Conservation (phyloP, 1,139 yeast genomes). For the Meyerozyma sp. region DNA sequence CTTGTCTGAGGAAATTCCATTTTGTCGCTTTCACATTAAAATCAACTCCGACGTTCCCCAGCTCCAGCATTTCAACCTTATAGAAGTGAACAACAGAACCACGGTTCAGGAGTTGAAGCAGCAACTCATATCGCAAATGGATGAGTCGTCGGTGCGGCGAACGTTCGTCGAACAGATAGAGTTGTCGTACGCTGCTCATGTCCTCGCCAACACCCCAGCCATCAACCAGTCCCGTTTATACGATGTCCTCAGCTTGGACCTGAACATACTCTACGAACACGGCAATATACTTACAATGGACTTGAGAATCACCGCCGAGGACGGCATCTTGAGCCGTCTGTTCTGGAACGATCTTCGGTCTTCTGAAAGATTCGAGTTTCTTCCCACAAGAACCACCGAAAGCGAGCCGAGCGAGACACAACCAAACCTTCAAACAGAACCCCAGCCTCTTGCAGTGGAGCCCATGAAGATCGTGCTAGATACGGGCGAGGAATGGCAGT, state of each 20-base stretch:
- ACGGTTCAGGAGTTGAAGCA: slow-evolving; percentile 19
- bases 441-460: slow-evolving; percentile 12
- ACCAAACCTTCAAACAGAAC: background rate
- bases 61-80: slow-evolving; percentile 18
- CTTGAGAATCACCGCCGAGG: slow-evolving; percentile 11
- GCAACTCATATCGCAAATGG: slow-evolving; percentile 19
- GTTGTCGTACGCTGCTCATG: slow-evolving; percentile 9
- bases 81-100: slow-evolving; percentile 19
- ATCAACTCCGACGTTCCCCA: slow-evolving; percentile 14
- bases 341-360: slow-evolving; percentile 25
- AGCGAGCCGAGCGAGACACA: background rate
- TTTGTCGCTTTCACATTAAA: slow-evolving; percentile 10
- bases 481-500: slow-evolving; percentile 20
- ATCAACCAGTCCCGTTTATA: background rate
- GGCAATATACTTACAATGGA: slow-evolving; percentile 9
- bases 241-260: slow-evolving; percentile 11
- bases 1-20: background rate
- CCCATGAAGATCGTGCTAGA: slow-evolving; percentile 20
- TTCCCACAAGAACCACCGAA: slow-evolving; percentile 10
- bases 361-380: slow-evolving; percentile 18
- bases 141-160: slow-evolving; percentile 19
- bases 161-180: slow-evolving; percentile 26
- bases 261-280: slow-evolving; percentile 6
- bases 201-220: background rate
- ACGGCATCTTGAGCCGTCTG: slow-evolving; percentile 23